Percentiles rank a stretch among this genome's conserved stretches.
Conservation (phyloP, 163 green algal genomes). For the Trebouxia gelatinosa region DNA sequence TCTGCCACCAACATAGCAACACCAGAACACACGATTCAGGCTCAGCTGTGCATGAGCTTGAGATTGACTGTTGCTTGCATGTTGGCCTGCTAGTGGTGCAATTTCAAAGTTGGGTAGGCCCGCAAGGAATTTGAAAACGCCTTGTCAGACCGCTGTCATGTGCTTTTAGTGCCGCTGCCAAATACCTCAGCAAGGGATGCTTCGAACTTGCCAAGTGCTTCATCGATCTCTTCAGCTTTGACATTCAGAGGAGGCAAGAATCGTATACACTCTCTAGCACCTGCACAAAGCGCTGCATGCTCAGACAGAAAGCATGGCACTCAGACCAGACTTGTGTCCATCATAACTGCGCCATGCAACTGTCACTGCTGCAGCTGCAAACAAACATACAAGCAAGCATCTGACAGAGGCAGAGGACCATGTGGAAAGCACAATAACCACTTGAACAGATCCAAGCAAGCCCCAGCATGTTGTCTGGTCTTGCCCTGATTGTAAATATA, state of each 20-base stretch:
- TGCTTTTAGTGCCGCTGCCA: neutral
- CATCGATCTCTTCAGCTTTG: constrained; percentile 57
- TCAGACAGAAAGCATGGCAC: too few species aligned
- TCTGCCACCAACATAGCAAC: neutral
- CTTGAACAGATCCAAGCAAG: too few species aligned
- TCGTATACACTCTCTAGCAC: constrained; percentile 73
- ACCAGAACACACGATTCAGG: neutral
- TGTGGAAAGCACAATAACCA: too few species aligned
- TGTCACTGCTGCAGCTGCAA: too few species aligned
- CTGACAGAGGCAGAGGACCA: too few species aligned
- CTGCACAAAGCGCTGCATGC: too few species aligned
- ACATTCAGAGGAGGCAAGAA: constrained; percentile 85
- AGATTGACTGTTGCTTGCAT: neutral
- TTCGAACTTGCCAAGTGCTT: constrained; percentile 55
- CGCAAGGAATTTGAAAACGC: neutral
- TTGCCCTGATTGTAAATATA: too few species aligned
- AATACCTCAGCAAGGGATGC: constrained; percentile 46
- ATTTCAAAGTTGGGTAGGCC: neutral
- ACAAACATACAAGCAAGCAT: too few species aligned
- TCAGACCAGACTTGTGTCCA: too few species aligned
- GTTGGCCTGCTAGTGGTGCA: neutral
- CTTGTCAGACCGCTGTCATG: neutral
- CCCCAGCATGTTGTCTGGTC: too few species aligned
- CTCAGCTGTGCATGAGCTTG: neutral
- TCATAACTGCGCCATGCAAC: too few species aligned